phyloP scores from a whole-genome alignment of 2,329 filamentous ascomycete genomes.

The Talaromyces albobiverticillius region DNA sequence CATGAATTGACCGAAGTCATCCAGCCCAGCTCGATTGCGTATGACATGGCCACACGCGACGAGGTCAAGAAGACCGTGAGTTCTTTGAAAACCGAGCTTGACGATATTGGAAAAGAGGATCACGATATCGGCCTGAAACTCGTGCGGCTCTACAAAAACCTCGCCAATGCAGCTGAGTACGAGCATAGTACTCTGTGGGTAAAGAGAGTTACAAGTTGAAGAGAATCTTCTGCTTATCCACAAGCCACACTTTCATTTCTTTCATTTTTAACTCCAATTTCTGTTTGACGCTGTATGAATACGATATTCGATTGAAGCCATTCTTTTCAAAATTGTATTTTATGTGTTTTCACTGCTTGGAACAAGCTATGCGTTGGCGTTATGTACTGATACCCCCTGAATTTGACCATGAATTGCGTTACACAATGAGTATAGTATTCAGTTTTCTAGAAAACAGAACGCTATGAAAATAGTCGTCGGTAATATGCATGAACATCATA shows the following conservation, averaged over 20 bases:
- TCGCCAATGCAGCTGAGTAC: constrained; percentile 58
- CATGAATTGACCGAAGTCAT: constrained; percentile 75
- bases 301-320: constrained; percentile 3
- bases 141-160: constrained; percentile 70
- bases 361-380: too few species aligned
- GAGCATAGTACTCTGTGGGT: constrained; percentile 70
- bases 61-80: constrained; percentile 64
- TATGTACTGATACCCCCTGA: neutral
- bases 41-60: constrained; percentile 59
- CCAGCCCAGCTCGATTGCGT: constrained; percentile 65
- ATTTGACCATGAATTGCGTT: neutral
- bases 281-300: neutral
- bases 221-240: too few species aligned
- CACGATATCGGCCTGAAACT: constrained; percentile 75
- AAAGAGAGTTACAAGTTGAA: constrained; percentile 60
- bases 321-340: neutral
- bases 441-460: neutral
- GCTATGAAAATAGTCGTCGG: neutral
- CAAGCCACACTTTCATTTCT: too few species aligned
- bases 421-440: neutral
- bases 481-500: neutral
- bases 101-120: constrained; percentile 71
- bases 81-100: constrained; percentile 62
- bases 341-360: constrained; percentile 1
- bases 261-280: too few species aligned